Evolutionary conservation across 352 stramenopile species (phyloP), one percentile per base, ranked within the genome.

Genomic region (Phytopythium aichiense): DNA sequence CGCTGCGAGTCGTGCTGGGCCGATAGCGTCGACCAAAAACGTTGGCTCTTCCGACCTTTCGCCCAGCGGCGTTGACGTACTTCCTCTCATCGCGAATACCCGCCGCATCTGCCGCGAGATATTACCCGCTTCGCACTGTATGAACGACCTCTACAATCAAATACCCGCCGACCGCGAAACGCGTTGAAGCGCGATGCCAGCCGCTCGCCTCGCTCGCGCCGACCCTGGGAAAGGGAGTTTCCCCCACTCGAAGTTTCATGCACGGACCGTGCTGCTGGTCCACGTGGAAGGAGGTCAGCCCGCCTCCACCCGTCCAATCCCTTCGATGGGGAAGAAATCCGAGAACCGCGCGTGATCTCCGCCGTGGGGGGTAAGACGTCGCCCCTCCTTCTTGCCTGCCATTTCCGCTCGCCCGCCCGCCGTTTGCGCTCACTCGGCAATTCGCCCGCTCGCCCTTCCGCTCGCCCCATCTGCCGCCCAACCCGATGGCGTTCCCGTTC

Each of bases 401-500:
- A 25, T 22, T 33, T 52, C 31, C 28, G 28, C 28, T 22, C 52
- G 31, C 51, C 30, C 20, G 43, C 30, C 30, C 31, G 31, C 35
- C 22, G 9, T 22, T 8, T 8, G 22, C 20, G 11, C 22, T 37
- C 66, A 76, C 61, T 76, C 69, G 60, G 50, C 58, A 68, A 73
- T 71, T 74, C 67, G 58, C 64, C 56, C 9, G 13, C 62, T 57
- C 60, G 31, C 45, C 55, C 65, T 11, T 50, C 65, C 43, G 56
- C 61, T 23, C n/a, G n/a, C 16, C 9, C 15, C n/a, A 22, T 8
- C 20, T 8, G 20, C n/a, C 11, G 11, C 42, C n/a, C 18, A 12
- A 22, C 23, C 23, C 7, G 13, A 67, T 71, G 60, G 66, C 58
- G 63, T 48, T 57, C 38, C 74, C 74, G 66, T 72, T 79, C 52